phyloP scores from a whole-genome alignment of 2,329 filamentous ascomycete genomes.

The Westerdykella aurantiaca region DNA sequence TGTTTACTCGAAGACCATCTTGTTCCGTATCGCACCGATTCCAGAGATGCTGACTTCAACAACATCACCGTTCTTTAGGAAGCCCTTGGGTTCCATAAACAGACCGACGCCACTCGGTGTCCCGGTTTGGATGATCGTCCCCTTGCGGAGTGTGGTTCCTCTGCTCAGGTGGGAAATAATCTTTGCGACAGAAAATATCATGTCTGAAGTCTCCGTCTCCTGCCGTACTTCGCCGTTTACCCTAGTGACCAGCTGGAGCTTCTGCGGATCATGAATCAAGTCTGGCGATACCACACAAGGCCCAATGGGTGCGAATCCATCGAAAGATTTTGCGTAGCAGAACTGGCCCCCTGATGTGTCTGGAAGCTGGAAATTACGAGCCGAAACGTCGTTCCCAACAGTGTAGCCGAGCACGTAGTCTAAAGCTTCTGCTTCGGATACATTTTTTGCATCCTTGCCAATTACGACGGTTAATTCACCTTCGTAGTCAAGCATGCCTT shows the following conservation, averaged over 20 bases:
- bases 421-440: conserved; percentile 22
- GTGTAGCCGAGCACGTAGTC: conserved; percentile 45
- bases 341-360: conserved; percentile 23
- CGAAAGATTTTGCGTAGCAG: conserved; percentile 4
- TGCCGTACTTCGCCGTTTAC: conserved; percentile 10
- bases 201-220: conserved; percentile 2
- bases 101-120: conserved; percentile 15
- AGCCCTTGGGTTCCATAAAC: conserved; percentile 14
- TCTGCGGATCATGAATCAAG: not conserved
- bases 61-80: conserved; percentile 12
- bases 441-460: conserved; percentile 6
- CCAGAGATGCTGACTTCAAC: conserved; percentile 12
- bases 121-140: conserved; percentile 43
- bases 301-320: conserved; percentile 7
- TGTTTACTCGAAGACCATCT: not conserved
- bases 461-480: conserved; percentile 10
- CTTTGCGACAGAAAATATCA: conserved; percentile 18
- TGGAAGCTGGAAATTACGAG: conserved; percentile 30
- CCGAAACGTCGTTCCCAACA: conserved; percentile 12
- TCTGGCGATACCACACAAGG: conserved; percentile 4
- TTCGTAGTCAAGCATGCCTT: conserved; percentile 10
- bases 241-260: conserved; percentile 2
- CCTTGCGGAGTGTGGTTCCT: conserved; percentile 37
- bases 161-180: conserved; percentile 35
- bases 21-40: conserved; percentile 8